Base-by-base conservation (phyloP, 1,284 basidiomycete genomes). In the Xanthoconium separans region DNA sequence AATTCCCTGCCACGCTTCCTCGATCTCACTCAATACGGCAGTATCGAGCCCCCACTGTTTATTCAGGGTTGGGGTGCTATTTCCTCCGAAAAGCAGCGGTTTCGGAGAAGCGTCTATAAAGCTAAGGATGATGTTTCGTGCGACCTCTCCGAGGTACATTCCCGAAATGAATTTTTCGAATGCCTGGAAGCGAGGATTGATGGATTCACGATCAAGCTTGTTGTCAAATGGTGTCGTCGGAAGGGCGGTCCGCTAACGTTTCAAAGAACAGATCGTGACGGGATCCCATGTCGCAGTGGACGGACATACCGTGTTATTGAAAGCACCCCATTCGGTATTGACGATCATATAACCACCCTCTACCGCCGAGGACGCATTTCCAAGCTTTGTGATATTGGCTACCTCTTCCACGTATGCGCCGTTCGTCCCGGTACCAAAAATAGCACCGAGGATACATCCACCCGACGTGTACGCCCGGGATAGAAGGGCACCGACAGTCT, bases 101-200 rank as follows among this genome's bases (percentile, higher is more conserved):
- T 75, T 77, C 1, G 89, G 89, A 16, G 81, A 73, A 6, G 87
- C 84, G 69, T 98, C 96, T 64, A 98, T 81, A 57, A 99, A 78
- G 56, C 93, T 83, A 30, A 96, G 77, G 45, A 98, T 78, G 58
- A 97, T 78, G 65, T 91, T 91, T 47, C 96, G 88, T 20, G 89
- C 83, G 60, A 98, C 85, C 74, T 99, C 96, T 55, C 96, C 96
- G 39, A 98, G 84, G 73, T 99, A 98, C 95, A 99, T 98, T 56
- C 97, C 97, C 3, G 94, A 97, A 61, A 99, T 92, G 77, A 98
- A 94, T 77, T 99, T 99, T 73, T 99, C 97, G 67, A 95, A 99
- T 2, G 91, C 89, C 72, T 99, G 96, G 69, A 87, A 92, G 50
- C 87, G 81, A 49, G 95, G 94, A 66, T 98, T 98, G 72, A 98